Evolutionary conservation across 495 filamentous ascomycete genomes (phyloP).

Genomic region (Lasiosphaeria hispida): DNA sequence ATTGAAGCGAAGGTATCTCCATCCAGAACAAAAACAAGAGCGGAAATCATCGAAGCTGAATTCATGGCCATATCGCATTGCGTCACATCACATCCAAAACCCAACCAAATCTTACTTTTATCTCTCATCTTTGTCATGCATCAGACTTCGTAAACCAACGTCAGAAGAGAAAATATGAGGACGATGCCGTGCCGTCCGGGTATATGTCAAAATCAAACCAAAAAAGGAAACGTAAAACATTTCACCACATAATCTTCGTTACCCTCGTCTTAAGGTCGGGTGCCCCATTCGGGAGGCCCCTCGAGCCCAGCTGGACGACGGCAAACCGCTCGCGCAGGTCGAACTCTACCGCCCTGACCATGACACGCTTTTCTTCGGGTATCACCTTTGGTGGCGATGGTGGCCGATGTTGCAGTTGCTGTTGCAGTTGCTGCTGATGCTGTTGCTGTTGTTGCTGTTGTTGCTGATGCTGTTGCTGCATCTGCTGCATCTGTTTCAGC

Average conservation of each 20-base stretch:
- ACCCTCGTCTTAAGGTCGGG: constrained; percentile 42
- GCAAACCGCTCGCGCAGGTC: constrained; percentile 49
- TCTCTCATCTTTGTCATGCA: too few relatives aligned
- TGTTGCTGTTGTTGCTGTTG: too few relatives aligned
- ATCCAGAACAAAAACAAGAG: background rate
- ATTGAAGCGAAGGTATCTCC: background rate
- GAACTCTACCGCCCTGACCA: constrained; percentile 54
- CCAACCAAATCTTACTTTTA: too few relatives aligned
- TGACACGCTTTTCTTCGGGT: constrained; percentile 50
- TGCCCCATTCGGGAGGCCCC: constrained; percentile 47
- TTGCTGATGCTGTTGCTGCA: background rate
- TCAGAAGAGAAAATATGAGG: background rate
- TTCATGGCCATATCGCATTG: too few relatives aligned
- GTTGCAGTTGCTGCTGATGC: too few relatives aligned
- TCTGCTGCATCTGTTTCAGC: background rate
- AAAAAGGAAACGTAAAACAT: background rate
- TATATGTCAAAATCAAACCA: constrained; percentile 9
- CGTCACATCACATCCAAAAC: too few relatives aligned
- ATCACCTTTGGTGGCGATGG: constrained; percentile 22
- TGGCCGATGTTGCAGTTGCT: background rate
- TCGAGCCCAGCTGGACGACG: constrained; percentile 47
- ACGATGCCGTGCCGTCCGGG: constrained; percentile 3
- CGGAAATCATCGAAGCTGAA: too few relatives aligned
- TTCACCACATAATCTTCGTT: constrained; percentile 48
- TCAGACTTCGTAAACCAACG: too few relatives aligned